Percentiles rank a stretch among this genome's conserved stretches.
phyloP scores from a whole-genome alignment of 1,139 yeast genomes.

The Arxiozyma bovina region DNA sequence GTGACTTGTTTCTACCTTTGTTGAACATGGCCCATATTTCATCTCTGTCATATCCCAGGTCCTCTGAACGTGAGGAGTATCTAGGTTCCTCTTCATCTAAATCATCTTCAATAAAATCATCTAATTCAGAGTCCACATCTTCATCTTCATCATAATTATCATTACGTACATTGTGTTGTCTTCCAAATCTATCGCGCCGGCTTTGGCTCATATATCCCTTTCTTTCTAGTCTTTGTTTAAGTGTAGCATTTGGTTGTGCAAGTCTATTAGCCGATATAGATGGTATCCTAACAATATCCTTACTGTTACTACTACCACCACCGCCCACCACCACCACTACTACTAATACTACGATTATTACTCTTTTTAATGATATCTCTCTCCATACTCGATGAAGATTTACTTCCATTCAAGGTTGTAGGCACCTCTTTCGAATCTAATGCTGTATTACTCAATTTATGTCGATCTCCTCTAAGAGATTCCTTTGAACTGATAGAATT shows the following conservation, averaged over 20 bases:
- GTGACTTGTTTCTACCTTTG: constrained; percentile 46
- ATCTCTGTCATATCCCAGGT: constrained; percentile 59
- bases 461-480: constrained; percentile 1
- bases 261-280: constrained; percentile 8
- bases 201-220: constrained; percentile 4
- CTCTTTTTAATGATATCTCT: too few species aligned
- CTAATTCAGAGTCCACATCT: constrained; percentile 29
- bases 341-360: too few species aligned
- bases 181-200: constrained; percentile 4
- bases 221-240: constrained; percentile 16
- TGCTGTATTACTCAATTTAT: background rate
- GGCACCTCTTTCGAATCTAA: background rate
- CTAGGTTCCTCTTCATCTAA: constrained; percentile 37
- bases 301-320: too few species aligned
- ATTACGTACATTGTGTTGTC: background rate
- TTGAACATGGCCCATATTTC: constrained; percentile 87
- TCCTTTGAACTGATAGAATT: constrained; percentile 3
- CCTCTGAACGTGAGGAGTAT: constrained; percentile 7
- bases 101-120: constrained; percentile 51
- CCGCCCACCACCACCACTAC: too few species aligned
- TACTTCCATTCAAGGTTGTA: background rate
- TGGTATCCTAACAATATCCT: background rate
- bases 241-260: constrained; percentile 22
- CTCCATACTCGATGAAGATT: background rate
- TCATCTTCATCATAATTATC: constrained; percentile 11